These are phyloP conservation scores for Streptanthus diversifolius DNA, from an alignment of 345 rosid genomes.

Conservation along the genomic window DNA sequence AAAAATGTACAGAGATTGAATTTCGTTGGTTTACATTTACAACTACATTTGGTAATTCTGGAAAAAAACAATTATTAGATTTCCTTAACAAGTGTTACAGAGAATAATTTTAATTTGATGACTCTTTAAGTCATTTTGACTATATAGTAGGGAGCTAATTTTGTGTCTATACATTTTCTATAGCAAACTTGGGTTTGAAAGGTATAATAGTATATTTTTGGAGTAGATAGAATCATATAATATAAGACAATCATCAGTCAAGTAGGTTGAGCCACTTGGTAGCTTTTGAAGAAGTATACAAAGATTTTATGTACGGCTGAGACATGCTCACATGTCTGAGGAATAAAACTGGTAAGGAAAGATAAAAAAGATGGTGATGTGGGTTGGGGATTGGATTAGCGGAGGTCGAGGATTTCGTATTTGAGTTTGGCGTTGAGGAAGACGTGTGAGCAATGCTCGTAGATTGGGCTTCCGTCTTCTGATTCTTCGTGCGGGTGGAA, in stretches of 20 bases:
- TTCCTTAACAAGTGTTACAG: neutral
- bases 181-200: neutral
- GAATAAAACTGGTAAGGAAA: no score
- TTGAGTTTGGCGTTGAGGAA: conserved; percentile 64
- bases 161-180: no score
- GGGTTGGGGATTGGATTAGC: conserved; percentile 30
- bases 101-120: neutral
- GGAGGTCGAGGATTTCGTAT: conserved; percentile 85
- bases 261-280: neutral
- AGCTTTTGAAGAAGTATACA: neutral
- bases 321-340: neutral
- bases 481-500: conserved; percentile 99
- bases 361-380: neutral
- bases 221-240: neutral
- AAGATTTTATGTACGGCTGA: conserved; percentile 6
- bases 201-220: neutral
- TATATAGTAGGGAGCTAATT: no score
- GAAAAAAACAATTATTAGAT: neutral
- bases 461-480: conserved; percentile 67
- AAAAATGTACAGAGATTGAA: neutral
- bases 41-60: neutral
- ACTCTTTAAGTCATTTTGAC: no score
- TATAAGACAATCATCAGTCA: conserved; percentile 2
- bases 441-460: conserved; percentile 95
- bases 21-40: conserved; percentile 13